Percentiles rank a stretch among this genome's conserved stretches.
phyloP scores from a whole-genome alignment of 495 filamentous ascomycete species.

The Coniosporium apollinis region DNA sequence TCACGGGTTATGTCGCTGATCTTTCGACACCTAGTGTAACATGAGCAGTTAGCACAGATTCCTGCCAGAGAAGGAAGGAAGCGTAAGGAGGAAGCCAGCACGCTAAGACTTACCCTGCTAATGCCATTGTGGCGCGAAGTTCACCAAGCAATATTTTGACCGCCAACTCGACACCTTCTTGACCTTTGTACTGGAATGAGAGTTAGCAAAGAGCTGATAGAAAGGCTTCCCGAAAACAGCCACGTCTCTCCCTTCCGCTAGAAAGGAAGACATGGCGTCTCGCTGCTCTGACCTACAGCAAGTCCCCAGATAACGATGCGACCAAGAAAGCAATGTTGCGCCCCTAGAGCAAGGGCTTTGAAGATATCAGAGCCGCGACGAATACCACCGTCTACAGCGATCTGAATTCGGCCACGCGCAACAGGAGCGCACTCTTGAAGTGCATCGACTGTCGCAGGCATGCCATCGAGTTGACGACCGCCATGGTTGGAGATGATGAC shows the following conservation, averaged over 20 bases:
- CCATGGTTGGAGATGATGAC: slow-evolving; percentile 30
- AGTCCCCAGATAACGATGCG: slow-evolving; percentile 28
- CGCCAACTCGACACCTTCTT: slow-evolving; percentile 12
- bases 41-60: slow-evolving; percentile 35
- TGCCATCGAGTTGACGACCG: slow-evolving; percentile 29
- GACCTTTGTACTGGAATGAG: slow-evolving; percentile 17
- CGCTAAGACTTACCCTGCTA: neutral
- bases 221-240: neutral
- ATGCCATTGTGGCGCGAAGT: no score
- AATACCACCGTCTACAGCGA: slow-evolving; percentile 23
- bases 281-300: slow-evolving; percentile 11
- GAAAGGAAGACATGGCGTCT: neutral
- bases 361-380: slow-evolving; percentile 27
- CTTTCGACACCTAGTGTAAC: slow-evolving; percentile 32
- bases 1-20: slow-evolving; percentile 28
- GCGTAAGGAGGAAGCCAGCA: slow-evolving; percentile 26
- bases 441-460: slow-evolving; percentile 28
- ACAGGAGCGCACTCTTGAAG: slow-evolving; percentile 27
- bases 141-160: slow-evolving; percentile 1
- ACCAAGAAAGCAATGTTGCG: slow-evolving; percentile 23
- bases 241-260: neutral
- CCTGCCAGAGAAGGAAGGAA: no score
- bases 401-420: slow-evolving; percentile 18
- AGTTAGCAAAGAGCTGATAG: no score
- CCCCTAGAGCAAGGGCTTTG: slow-evolving; percentile 31